Percentiles rank a stretch among this genome's conserved stretches.
phyloP scores from a whole-genome alignment of 169 alveolate genomes.

The Cryptosporidium bovis region DNA sequence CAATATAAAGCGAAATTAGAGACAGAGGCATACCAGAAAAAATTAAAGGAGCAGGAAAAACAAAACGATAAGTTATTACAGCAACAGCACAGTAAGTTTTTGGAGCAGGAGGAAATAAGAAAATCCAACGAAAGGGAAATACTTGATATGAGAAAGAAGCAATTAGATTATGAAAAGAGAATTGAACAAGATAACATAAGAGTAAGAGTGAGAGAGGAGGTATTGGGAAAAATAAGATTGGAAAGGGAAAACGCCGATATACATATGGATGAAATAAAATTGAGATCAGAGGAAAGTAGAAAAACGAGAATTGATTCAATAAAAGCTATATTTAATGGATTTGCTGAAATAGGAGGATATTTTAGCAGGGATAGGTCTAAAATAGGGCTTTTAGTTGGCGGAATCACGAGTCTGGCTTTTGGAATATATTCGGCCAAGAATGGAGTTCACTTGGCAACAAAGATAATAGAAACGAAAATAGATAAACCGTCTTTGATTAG shows the following conservation, averaged over 20 bases:
- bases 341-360: slow-evolving; percentile 76
- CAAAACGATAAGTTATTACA: slow-evolving; percentile 93
- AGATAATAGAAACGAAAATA: slow-evolving; percentile 76
- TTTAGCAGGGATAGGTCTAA: slow-evolving; percentile 73
- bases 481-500: slow-evolving; percentile 82
- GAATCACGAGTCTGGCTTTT: slow-evolving; percentile 83
- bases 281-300: slow-evolving; percentile 89
- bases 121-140: slow-evolving; percentile 82
- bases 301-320: slow-evolving; percentile 90
- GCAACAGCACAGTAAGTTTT: slow-evolving; percentile 91
- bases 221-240: slow-evolving; percentile 82
- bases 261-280: slow-evolving; percentile 81
- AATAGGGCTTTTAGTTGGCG: slow-evolving; percentile 78
- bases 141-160: slow-evolving; percentile 81
- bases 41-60: slow-evolving; percentile 90
- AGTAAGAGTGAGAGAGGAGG: slow-evolving; percentile 87
- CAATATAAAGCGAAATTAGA: slow-evolving; percentile 93
- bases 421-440: slow-evolving; percentile 85
- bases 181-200: slow-evolving; percentile 89
- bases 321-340: slow-evolving; percentile 83
- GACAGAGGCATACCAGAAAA: slow-evolving; percentile 92
- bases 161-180: slow-evolving; percentile 54
- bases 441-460: slow-evolving; percentile 80
- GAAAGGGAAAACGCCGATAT: slow-evolving; percentile 86
- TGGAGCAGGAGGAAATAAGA: slow-evolving; percentile 85